These are phyloP conservation scores for Rhododendron mucronatum DNA, from an alignment of 148 eudicot species.

Conservation along the genomic window DNA sequence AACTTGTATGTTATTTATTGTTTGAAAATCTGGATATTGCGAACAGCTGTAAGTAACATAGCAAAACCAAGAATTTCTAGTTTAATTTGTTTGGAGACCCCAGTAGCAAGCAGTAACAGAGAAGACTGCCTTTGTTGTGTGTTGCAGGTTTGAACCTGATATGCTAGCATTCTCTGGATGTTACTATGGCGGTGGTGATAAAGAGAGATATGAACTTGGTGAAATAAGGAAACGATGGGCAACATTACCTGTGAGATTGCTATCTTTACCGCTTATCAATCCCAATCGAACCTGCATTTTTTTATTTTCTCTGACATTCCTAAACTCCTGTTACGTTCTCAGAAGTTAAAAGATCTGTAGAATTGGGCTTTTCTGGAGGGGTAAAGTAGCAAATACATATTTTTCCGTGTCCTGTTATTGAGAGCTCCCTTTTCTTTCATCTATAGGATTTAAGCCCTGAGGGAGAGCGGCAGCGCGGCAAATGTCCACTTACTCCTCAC, in stretches of 20 bases:
- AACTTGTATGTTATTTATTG: not conserved
- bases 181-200: conserved; percentile 97
- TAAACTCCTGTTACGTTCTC: not conserved
- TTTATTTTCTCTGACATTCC: not conserved
- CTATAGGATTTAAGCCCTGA: conserved; percentile 79
- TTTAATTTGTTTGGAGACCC: conserved; percentile 4
- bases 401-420: conserved; percentile 1
- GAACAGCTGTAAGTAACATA: not conserved
- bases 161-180: conserved; percentile 99
- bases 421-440: not conserved
- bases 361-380: not conserved
- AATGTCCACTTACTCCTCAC: conserved; percentile 94
- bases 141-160: conserved; percentile 90
- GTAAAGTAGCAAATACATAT: not conserved
- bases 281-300: not conserved
- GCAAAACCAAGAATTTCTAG: not conserved
- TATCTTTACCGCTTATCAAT: not conserved
- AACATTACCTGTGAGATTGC: conserved; percentile 76
- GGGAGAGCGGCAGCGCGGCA: conserved; percentile 80
- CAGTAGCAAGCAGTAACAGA: not conserved
- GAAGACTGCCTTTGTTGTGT: not conserved
- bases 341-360: not conserved
- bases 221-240: conserved; percentile 94
- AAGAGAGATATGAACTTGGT: conserved; percentile 78
- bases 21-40: not conserved